A percentile compares a stretch with the other conserved stretches of the same genome.
phyloP scores from a whole-genome alignment of 768 basidiomycete species.

The Tylopilus balloui region DNA sequence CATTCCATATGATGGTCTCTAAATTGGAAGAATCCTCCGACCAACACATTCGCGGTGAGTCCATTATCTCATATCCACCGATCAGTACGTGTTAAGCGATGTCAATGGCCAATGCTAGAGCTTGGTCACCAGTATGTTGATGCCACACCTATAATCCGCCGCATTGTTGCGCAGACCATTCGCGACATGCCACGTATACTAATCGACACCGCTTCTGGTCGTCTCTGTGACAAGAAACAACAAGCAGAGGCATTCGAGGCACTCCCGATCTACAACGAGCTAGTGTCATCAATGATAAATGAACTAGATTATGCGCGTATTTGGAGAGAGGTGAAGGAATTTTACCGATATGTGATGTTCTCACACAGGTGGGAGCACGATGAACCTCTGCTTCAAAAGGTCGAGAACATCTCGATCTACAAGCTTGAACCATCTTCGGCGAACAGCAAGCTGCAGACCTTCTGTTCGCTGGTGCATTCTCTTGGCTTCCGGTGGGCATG shows the following conservation, averaged over 20 bases:
- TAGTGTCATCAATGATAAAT: conserved; percentile 4
- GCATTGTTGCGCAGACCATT: not conserved
- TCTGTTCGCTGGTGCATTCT: too few species aligned
- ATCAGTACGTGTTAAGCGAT: not conserved
- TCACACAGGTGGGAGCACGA: conserved; percentile 6
- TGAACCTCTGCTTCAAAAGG: not conserved
- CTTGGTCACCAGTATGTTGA: conserved; percentile 2
- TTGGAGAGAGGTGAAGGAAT: not conserved
- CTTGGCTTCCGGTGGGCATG: too few species aligned
- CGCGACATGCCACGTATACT: conserved; percentile 4
- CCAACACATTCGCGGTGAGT: not conserved
- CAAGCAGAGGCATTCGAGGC: conserved; percentile 7
- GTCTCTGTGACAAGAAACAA: conserved; percentile 6
- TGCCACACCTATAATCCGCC: not conserved
- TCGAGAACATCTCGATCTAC: too few species aligned
- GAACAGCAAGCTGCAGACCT: too few species aligned
- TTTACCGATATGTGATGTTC: conserved; percentile 12
- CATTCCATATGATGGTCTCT: conserved; percentile 1
- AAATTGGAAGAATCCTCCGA: conserved; percentile 1
- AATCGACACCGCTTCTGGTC: conserved; percentile 5
- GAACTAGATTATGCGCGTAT: conserved; percentile 3
- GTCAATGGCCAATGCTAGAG: not conserved
- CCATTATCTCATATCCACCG: not conserved
- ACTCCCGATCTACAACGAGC: conserved; percentile 2
- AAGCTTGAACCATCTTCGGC: too few species aligned